Evolutionary conservation across 371 early-diverging fungal genomes (phyloP), one percentile per base, ranked within the genome.

Genomic region (Lichtheimia corymbifera): DNA sequence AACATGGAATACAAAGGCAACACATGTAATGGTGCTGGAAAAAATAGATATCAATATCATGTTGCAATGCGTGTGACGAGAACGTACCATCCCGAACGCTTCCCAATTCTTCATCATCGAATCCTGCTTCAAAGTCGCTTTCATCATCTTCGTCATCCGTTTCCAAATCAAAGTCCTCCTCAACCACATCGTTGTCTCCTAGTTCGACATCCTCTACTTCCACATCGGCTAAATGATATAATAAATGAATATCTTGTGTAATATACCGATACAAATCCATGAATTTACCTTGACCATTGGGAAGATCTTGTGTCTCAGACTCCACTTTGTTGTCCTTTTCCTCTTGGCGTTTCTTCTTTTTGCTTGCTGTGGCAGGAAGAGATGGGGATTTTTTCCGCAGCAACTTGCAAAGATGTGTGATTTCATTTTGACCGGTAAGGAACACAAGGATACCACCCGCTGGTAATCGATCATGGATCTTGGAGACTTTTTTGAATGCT

Each of bases 371-470:
- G 40, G 72, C 50, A 47, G 81, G 74, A 49, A 80, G 14, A 1
- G 72, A 64, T 59, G 92, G 87, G 62, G 88, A 94, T 71, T 82
- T 82, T 59, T 80, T 77, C 35, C 87, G 81, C 11, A 96, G 77
- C 65, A 88, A 79, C 51, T 85, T 85, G 57, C 89, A 88, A n/a
- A 95, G 70, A 13, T 86, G 81, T 35, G 82, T 86, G 27, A 97
- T 94, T 71, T 97, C 97, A 30, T 89, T 88, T 72, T 97, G 95
- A 25, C 97, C 97, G 12, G 96, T 93, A 71, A 96, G 67, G 68
- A 97, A 97, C 11, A 95, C 89, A 44, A 97, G 80, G 28, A 97
- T 93, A 9, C 93, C 97, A 42, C 97, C 98, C n/a, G 76, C 79
- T 0, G 98, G 97, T 18, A 96, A 79, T 4, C 88, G 83, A 17